phyloP scores from a whole-genome alignment of 169 alveolate genomes.

The Ichthyophthirius multifiliis region DNA sequence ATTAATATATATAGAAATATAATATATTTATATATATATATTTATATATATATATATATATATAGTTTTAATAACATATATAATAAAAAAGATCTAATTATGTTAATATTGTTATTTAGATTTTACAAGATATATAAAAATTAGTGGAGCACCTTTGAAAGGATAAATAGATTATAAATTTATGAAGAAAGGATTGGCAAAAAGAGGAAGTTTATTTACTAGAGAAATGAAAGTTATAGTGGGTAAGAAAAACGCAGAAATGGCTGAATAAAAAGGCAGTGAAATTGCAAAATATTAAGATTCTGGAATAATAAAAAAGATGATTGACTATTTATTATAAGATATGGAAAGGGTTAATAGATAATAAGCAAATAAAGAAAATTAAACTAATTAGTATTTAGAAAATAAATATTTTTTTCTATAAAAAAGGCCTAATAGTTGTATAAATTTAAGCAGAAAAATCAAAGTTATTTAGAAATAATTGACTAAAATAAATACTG shows the following conservation, averaged over 20 bases:
- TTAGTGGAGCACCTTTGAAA: not conserved
- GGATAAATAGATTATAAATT: not conserved
- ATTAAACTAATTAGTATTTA: not conserved
- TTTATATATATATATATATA: not conserved
- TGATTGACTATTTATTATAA: not conserved
- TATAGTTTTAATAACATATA: not conserved
- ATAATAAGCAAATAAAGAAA: not conserved
- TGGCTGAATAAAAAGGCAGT: not conserved
- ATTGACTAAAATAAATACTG: too few relatives aligned
- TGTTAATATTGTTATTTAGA: not conserved
- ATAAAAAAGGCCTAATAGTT: too few relatives aligned
- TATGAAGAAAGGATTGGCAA: constrained; percentile 10
- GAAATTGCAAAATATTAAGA: not conserved
- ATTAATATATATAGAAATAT: too few relatives aligned
- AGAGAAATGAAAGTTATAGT: constrained; percentile 14
- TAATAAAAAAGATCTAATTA: not conserved
- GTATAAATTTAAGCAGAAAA: too few relatives aligned
- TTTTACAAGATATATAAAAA: not conserved
- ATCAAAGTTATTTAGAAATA: too few relatives aligned
- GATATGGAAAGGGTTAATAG: not conserved
- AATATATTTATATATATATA: too few relatives aligned
- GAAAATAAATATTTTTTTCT: too few relatives aligned
- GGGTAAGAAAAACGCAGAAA: not conserved
- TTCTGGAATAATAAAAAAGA: not conserved
- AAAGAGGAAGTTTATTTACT: not conserved